Conservation (phyloP, 768 basidiomycete genomes). For the Kwoniella sp. region DNA sequence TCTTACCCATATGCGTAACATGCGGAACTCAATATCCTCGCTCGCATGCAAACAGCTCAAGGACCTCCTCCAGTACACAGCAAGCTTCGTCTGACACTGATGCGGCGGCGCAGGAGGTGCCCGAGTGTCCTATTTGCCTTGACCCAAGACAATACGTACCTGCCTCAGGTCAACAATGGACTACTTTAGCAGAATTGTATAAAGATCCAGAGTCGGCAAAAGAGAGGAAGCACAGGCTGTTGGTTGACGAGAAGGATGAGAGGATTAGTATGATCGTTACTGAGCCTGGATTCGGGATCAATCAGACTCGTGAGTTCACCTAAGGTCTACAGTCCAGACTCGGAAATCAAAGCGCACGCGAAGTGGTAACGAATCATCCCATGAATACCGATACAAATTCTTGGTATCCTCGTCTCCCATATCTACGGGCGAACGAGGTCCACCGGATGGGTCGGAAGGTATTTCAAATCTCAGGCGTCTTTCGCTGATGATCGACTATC, state of each 20-base stretch:
- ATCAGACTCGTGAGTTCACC: constrained; percentile 49
- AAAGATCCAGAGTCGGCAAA: not conserved
- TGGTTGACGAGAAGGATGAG: constrained; percentile 44
- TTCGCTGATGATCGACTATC: no score
- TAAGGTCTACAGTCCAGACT: no score
- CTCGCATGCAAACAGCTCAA: not conserved
- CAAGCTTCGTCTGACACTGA: no score
- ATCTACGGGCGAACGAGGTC: no score
- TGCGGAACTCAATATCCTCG: constrained; percentile 51
- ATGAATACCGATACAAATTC: no score
- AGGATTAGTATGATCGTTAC: constrained; percentile 43
- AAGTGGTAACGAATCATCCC: not conserved
- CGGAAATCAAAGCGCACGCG: not conserved
- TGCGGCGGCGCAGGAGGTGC: no score
- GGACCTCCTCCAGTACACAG: no score
- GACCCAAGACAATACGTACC: constrained; percentile 51
- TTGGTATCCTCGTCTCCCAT: no score
- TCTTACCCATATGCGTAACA: constrained; percentile 49
- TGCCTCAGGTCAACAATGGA: constrained; percentile 48
- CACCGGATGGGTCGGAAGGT: no score
- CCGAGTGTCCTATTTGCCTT: constrained; percentile 35
- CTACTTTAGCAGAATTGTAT: constrained; percentile 37
- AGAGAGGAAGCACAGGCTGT: constrained; percentile 30
- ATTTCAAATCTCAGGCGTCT: no score
- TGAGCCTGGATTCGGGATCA: constrained; percentile 49